Conservation (phyloP, 768 basidiomycete genomes). For the Termitomyces sp. region DNA sequence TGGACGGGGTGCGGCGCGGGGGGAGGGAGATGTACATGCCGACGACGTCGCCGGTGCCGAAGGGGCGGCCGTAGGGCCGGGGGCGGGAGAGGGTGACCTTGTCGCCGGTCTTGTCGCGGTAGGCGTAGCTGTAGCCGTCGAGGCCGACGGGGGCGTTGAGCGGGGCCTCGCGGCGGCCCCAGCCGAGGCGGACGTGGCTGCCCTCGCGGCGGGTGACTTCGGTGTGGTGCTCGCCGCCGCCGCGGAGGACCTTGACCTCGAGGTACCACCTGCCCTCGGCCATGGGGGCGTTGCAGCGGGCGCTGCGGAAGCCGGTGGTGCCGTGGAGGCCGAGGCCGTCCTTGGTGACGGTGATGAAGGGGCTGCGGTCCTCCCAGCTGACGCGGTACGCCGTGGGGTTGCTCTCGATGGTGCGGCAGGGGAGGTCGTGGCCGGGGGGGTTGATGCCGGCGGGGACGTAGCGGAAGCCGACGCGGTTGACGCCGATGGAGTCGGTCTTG, state of each 20-base stretch:
- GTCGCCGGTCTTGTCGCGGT: conserved; percentile 89
- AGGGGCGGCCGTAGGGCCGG: conserved; percentile 68
- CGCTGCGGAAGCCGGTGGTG: conserved; percentile 87
- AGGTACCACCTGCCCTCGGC: conserved; percentile 92
- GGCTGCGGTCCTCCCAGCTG: conserved; percentile 89
- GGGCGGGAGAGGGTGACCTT: conserved; percentile 83
- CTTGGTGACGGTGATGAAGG: conserved; percentile 71
- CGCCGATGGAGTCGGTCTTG: conserved; percentile 65
- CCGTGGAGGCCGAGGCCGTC: conserved; percentile 76
- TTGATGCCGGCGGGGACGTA: conserved; percentile 78
- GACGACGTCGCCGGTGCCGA: conserved; percentile 80
- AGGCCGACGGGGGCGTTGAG: conserved; percentile 89
- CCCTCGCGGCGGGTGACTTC: conserved; percentile 55
- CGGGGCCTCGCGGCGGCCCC: conserved; percentile 89
- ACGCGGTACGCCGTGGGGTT: conserved; percentile 65
- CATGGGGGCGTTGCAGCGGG: conserved; percentile 84
- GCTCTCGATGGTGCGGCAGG: conserved; percentile 80
- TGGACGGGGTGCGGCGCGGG: conserved; percentile 48
- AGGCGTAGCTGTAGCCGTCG: conserved; percentile 91
- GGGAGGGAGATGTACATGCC: conserved; percentile 94
- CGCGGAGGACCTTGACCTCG: conserved; percentile 78
- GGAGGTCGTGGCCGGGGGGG: conserved; percentile 45
- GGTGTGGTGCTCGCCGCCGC: conserved; percentile 54
- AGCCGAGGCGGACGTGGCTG: conserved; percentile 85
- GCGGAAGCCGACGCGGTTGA: conserved; percentile 75